phyloP scores from a whole-genome alignment of 176 grass and related monocot genomes.

The Aegilops sharonensis region DNA sequence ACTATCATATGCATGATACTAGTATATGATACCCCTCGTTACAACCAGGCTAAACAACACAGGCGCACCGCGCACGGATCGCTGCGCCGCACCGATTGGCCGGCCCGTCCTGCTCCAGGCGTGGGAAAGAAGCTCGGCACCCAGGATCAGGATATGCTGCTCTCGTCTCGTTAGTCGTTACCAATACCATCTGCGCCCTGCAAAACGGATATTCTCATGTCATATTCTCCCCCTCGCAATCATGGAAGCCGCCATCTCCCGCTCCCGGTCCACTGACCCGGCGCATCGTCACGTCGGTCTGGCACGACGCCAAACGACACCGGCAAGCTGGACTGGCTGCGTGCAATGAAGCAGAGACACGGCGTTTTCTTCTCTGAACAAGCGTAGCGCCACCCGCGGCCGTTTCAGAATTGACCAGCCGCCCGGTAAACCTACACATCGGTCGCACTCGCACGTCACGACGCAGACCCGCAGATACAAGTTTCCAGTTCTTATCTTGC shows the following conservation, averaged over 20 bases:
- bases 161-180: neutral
- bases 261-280: neutral
- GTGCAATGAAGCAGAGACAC: neutral
- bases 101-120: neutral
- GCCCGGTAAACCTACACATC: too few species aligned
- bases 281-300: neutral
- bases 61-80: neutral
- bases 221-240: neutral
- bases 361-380: too few species aligned
- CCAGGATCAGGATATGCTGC: constrained; percentile 14
- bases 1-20: too few species aligned
- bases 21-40: too few species aligned
- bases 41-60: too few species aligned
- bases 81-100: neutral
- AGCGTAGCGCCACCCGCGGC: neutral
- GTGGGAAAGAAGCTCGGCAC: neutral
- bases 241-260: neutral
- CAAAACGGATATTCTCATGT: neutral
- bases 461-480: rapidly evolving
- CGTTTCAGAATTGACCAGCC: neutral
- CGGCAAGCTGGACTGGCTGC: neutral
- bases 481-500: too few species aligned
- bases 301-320: neutral
- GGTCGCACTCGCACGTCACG: too few species aligned
- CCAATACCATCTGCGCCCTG: neutral